phyloP scores from a whole-genome alignment of 2,329 filamentous ascomycete genomes.

The Xylaria multiplex region DNA sequence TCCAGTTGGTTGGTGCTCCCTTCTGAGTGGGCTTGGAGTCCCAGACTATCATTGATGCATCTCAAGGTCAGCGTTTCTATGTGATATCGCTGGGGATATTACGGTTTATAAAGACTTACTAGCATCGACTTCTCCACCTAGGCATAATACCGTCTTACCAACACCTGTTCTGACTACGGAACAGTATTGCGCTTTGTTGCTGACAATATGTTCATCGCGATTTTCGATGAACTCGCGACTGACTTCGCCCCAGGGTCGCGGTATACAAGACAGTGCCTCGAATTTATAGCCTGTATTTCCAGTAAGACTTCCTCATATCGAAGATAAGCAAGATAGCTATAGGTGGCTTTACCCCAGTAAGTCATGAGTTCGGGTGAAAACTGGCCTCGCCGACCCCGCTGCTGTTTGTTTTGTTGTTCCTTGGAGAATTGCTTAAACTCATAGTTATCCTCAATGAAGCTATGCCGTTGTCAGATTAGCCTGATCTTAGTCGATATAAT shows the following conservation, averaged over 20 bases:
- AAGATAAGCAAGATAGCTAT: not conserved
- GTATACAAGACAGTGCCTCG: slow-evolving; percentile 83
- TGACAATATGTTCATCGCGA: slow-evolving; percentile 76
- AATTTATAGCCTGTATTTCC: slow-evolving; percentile 87
- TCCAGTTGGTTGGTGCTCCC: slow-evolving; percentile 82
- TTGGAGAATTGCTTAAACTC: slow-evolving; percentile 73
- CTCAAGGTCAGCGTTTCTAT: slow-evolving; percentile 1
- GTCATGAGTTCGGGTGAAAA: slow-evolving; percentile 82
- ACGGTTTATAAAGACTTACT: slow-evolving; percentile 59
- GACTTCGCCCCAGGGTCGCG: slow-evolving; percentile 77
- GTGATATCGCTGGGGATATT: slow-evolving; percentile 8
- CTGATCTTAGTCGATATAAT: not conserved
- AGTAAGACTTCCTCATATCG: slow-evolving; percentile 8
- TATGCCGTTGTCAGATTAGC: slow-evolving; percentile 50
- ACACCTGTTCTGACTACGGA: slow-evolving; percentile 91
- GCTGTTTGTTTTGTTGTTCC: slow-evolving; percentile 66
- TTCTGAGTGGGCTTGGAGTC: slow-evolving; percentile 77
- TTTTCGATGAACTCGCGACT: slow-evolving; percentile 81
- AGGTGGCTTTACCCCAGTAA: slow-evolving; percentile 77
- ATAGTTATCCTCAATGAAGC: slow-evolving; percentile 94
- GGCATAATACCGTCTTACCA: slow-evolving; percentile 76
- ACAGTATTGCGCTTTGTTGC: slow-evolving; percentile 94
- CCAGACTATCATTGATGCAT: slow-evolving; percentile 68
- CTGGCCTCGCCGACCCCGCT: slow-evolving; percentile 54
- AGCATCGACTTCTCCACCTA: slow-evolving; percentile 94